Percentiles rank a stretch among this genome's conserved stretches.
These are phyloP conservation scores for Paramecium pentaurelia DNA, from an alignment of 73 alveolate genomes.

Conservation along the genomic window DNA sequence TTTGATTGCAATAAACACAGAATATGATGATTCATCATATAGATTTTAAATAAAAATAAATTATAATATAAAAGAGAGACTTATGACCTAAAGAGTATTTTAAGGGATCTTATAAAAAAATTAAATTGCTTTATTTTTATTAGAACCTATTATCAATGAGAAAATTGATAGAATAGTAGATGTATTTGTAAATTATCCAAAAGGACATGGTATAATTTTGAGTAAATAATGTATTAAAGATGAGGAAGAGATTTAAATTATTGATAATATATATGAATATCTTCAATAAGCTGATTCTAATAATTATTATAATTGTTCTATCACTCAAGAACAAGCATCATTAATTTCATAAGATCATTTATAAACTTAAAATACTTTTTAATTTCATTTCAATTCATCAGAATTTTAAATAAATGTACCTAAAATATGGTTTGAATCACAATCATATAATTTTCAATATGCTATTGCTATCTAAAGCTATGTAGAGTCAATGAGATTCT, in stretches of 20 bases:
- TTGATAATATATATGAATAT: background rate
- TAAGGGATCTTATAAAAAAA: background rate
- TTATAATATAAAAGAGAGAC: background rate
- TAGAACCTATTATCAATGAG: background rate
- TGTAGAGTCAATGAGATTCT: background rate
- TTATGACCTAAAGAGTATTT: background rate
- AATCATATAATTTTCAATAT: background rate
- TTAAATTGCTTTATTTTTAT: background rate
- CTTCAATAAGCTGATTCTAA: background rate
- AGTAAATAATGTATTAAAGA: background rate
- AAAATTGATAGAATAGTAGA: too few species aligned
- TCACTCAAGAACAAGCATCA: background rate
- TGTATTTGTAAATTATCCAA: background rate
- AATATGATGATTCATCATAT: background rate
- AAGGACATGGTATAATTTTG: background rate
- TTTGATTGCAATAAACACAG: background rate
- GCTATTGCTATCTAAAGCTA: background rate
- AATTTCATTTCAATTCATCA: background rate
- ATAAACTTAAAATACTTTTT: background rate
- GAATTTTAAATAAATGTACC: background rate
- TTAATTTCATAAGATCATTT: too few species aligned
- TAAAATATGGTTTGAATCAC: background rate
- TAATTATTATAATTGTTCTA: slow-evolving; percentile 12
- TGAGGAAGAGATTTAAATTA: background rate
- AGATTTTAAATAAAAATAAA: background rate